A percentile compares a stretch with the other conserved stretches of the same genome.
Evolutionary conservation across 768 basidiomycete genomes (phyloP).

Genomic region (Tylopilus felleus): DNA sequence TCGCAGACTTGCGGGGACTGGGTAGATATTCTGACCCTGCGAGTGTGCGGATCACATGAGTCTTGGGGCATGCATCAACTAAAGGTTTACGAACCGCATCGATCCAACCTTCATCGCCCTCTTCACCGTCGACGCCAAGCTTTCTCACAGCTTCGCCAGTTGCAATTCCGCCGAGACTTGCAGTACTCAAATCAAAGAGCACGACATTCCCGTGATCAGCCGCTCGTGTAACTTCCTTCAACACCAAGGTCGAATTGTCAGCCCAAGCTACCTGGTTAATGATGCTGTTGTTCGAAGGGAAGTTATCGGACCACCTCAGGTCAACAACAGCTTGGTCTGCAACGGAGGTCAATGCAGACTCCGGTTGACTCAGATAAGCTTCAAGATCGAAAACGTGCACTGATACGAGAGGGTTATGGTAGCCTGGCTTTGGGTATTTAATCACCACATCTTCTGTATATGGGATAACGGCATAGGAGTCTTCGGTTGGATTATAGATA

Average conservation of each 20-base stretch:
- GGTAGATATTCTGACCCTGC: constrained; percentile 62
- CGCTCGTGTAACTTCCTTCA: constrained; percentile 87
- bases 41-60: constrained; percentile 14
- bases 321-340: constrained; percentile 47
- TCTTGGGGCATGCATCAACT: constrained; percentile 1
- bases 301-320: constrained; percentile 64
- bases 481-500: constrained; percentile 82
- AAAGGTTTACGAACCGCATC: constrained; percentile 57
- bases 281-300: constrained; percentile 59
- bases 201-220: constrained; percentile 79
- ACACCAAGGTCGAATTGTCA: constrained; percentile 62
- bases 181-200: constrained; percentile 56
- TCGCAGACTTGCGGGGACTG: constrained; percentile 46
- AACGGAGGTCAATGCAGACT: constrained; percentile 27
- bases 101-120: constrained; percentile 94
- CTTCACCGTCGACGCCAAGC: constrained; percentile 78
- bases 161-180: constrained; percentile 27
- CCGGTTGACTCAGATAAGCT: constrained; percentile 41
- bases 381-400: constrained; percentile 80
- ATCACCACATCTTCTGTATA: constrained; percentile 67
- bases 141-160: constrained; percentile 63
- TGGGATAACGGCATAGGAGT: constrained; percentile 68
- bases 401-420: constrained; percentile 81
- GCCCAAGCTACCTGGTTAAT: constrained; percentile 88
- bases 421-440: constrained; percentile 88